phyloP scores from a whole-genome alignment of 2,329 filamentous ascomycete species.

The Chaetomium olivaceum region DNA sequence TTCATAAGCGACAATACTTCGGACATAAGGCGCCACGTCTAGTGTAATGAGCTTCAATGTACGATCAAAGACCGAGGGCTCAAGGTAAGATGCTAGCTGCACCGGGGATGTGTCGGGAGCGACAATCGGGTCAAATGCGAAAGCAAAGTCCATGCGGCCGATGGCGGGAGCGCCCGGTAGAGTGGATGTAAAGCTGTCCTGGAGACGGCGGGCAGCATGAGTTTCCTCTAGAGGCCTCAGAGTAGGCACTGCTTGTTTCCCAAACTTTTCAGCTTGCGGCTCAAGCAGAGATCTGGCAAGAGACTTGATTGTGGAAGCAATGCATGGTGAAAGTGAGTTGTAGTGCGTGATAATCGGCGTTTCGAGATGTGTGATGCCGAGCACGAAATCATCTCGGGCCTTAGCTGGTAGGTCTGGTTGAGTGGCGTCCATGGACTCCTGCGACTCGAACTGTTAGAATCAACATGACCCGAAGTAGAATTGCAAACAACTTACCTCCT shows the following conservation, averaged over 20 bases:
- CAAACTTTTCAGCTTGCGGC: conserved; percentile 23
- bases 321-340: conserved; percentile 35
- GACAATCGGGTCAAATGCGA: conserved; percentile 63
- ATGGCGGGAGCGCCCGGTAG: conserved; percentile 37
- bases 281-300: conserved; percentile 38
- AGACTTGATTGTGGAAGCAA: conserved; percentile 40
- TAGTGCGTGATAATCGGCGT: conserved; percentile 42
- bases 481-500: conserved; percentile 36
- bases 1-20: conserved; percentile 79
- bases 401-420: conserved; percentile 55
- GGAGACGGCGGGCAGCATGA: conserved; percentile 41
- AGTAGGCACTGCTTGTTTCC: conserved; percentile 6
- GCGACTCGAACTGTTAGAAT: conserved; percentile 27
- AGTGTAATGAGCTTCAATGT: conserved; percentile 64
- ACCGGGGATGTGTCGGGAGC: conserved; percentile 42
- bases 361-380: conserved; percentile 52
- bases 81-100: conserved; percentile 48
- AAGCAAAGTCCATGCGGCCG: conserved; percentile 54
- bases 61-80: conserved; percentile 76
- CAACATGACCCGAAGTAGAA: neutral
- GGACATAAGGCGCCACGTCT: conserved; percentile 89
- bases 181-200: conserved; percentile 39
- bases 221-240: conserved; percentile 39
- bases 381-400: conserved; percentile 51
- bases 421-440: conserved; percentile 62